phyloP scores from a whole-genome alignment of 768 basidiomycete genomes.

The Tephrocybe sp. region DNA sequence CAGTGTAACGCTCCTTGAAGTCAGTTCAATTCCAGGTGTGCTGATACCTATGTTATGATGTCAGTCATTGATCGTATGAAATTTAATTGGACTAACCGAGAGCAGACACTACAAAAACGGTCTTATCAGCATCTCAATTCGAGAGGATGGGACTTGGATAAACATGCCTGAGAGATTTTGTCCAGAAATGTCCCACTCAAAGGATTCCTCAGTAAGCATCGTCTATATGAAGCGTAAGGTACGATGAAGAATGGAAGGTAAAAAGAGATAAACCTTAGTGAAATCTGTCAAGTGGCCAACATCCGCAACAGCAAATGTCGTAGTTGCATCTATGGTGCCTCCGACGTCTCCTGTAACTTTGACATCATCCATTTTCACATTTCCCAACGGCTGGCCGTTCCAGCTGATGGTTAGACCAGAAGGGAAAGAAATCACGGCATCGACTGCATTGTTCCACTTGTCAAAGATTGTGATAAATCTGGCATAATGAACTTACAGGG shows the following conservation, averaged over 20 bases:
- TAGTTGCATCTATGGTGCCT: conserved; percentile 50
- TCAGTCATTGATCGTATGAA: neutral
- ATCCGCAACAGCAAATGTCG: conserved; percentile 57
- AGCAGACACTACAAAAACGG: conserved; percentile 42
- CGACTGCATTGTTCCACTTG: conserved; percentile 37
- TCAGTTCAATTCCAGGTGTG: conserved; percentile 52
- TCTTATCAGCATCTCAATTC: conserved; percentile 1
- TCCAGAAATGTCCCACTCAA: conserved; percentile 67
- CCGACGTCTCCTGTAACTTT: conserved; percentile 61
- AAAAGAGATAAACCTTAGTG: conserved; percentile 43
- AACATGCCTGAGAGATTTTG: conserved; percentile 57
- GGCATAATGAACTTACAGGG: conserved; percentile 49
- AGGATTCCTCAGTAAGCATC: conserved; percentile 60
- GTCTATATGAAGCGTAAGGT: conserved; percentile 25
- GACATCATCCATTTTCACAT: conserved; percentile 58
- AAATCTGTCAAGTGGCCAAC: conserved; percentile 58
- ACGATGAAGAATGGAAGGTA: neutral
- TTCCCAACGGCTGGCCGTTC: conserved; percentile 55
- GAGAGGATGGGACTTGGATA: neutral
- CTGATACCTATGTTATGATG: conserved; percentile 41
- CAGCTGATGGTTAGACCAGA: conserved; percentile 60
- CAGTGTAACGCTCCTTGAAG: conserved; percentile 56
- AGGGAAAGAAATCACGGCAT: conserved; percentile 65
- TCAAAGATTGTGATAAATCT: conserved; percentile 2
- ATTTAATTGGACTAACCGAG: conserved; percentile 35